phyloP scores from a whole-genome alignment of 1,284 basidiomycete genomes.

The Cryptococcus maquisensis region DNA sequence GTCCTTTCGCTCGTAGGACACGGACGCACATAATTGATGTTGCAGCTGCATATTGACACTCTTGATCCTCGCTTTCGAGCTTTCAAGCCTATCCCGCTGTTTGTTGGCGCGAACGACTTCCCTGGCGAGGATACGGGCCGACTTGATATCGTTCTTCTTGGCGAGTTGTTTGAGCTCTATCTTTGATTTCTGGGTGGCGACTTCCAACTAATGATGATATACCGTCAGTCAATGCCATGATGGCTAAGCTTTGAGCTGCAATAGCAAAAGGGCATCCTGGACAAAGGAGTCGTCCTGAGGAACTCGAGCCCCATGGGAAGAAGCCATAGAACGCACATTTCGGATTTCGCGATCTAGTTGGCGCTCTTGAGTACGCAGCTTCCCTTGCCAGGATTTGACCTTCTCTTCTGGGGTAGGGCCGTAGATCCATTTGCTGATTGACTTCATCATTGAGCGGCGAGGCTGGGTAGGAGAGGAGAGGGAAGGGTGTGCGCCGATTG shows the following conservation, averaged over 20 bases:
- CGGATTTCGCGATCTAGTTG: conserved; percentile 85
- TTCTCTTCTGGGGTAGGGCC: conserved; percentile 91
- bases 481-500: not conserved
- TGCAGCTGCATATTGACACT: conserved; percentile 86
- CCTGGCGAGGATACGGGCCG: conserved; percentile 80
- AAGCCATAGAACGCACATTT: conserved; percentile 63
- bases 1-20: not conserved
- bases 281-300: conserved; percentile 18
- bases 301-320: conserved; percentile 2
- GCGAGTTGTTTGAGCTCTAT: conserved; percentile 84
- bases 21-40: conserved; percentile 80
- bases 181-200: conserved; percentile 74
- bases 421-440: conserved; percentile 65
- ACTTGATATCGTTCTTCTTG: conserved; percentile 85
- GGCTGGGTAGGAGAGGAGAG: not conserved
- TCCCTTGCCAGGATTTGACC: conserved; percentile 80
- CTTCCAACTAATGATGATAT: conserved; percentile 63
- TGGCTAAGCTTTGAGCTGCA: not conserved
- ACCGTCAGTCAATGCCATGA: not conserved
- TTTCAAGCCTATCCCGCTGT: conserved; percentile 87
- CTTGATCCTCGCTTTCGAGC: conserved; percentile 87
- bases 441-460: conserved; percentile 35
- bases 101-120: conserved; percentile 94
- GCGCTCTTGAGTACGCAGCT: conserved; percentile 73
- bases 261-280: not conserved